Evolutionary conservation across 2,329 filamentous ascomycete species (phyloP).

Genomic region (Pseudogymnoascus destructans): DNA sequence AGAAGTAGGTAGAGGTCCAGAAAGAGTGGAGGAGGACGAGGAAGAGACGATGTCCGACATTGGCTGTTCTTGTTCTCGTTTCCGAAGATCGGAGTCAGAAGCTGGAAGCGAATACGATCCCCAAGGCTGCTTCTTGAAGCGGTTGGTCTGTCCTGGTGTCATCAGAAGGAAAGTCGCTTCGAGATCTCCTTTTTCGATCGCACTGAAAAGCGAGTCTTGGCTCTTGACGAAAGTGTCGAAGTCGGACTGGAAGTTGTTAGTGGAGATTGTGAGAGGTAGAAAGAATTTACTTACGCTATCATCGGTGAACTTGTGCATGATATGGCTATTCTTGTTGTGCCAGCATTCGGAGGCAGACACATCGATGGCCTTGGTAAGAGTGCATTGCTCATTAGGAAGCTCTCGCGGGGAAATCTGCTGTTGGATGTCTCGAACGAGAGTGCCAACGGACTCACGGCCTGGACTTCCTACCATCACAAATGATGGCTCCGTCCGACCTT

Average conservation of each 20-base stretch:
- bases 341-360: background rate
- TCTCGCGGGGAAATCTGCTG: background rate
- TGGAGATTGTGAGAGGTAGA: background rate
- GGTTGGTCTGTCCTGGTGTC: background rate
- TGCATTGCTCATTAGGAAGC: background rate
- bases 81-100: background rate
- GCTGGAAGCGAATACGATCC: background rate
- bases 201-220: constrained; percentile 1
- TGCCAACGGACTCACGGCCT: background rate
- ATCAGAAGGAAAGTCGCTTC: background rate
- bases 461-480: constrained; percentile 4
- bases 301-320: background rate
- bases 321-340: background rate
- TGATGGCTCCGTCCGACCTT: background rate
- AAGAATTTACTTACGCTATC: background rate
- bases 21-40: constrained; percentile 7
- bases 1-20: constrained; percentile 12
- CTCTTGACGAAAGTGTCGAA: background rate
- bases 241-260: background rate
- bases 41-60: background rate
- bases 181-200: constrained; percentile 1
- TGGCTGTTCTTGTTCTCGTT: background rate
- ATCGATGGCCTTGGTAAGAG: background rate
- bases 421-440: background rate
- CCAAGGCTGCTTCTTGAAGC: background rate